Conservation (phyloP, 2,329 filamentous ascomycete species). For the Fusarium incarnatum region DNA sequence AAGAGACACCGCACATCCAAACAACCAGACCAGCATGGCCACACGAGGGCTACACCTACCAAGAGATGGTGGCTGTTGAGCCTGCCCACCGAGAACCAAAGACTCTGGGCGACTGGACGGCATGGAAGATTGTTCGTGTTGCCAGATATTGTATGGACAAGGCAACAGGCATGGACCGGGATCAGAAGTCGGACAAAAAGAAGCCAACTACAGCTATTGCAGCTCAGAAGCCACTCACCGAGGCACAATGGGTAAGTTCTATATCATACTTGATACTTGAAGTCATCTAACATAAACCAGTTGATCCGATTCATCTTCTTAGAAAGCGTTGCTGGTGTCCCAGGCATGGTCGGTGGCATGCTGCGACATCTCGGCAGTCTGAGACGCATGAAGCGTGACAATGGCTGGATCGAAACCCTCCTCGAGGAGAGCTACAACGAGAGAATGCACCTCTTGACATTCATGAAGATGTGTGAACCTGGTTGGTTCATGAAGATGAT, state of each 20-base stretch:
- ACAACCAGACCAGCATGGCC: slow-evolving; percentile 75
- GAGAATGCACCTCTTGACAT: slow-evolving; percentile 91
- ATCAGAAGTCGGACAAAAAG: slow-evolving; percentile 73
- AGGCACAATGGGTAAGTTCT: slow-evolving; percentile 79
- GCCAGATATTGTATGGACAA: slow-evolving; percentile 84
- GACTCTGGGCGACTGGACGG: slow-evolving; percentile 80
- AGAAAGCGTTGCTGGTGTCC: slow-evolving; percentile 93
- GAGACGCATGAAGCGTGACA: slow-evolving; percentile 87
- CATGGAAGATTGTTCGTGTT: slow-evolving; percentile 79
- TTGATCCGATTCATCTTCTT: slow-evolving; percentile 91
- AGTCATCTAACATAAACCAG: slow-evolving; percentile 47
- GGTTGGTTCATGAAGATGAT: slow-evolving; percentile 92
- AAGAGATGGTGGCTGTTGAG: slow-evolving; percentile 80
- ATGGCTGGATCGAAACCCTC: slow-evolving; percentile 95
- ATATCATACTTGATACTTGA: background rate
- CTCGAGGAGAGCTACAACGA: slow-evolving; percentile 94
- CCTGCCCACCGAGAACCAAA: slow-evolving; percentile 82
- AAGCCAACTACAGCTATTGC: slow-evolving; percentile 66
- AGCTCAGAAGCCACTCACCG: slow-evolving; percentile 74
- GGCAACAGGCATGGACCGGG: slow-evolving; percentile 78
- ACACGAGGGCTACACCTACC: slow-evolving; percentile 78
- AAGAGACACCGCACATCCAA: slow-evolving; percentile 70
- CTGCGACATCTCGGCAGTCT: slow-evolving; percentile 87
- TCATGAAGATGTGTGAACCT: slow-evolving; percentile 83
- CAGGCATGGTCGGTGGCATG: slow-evolving; percentile 97